Evolutionary conservation across 129 eudicot species (phyloP).

Genomic region (Chrysanthemum makinoi): DNA sequence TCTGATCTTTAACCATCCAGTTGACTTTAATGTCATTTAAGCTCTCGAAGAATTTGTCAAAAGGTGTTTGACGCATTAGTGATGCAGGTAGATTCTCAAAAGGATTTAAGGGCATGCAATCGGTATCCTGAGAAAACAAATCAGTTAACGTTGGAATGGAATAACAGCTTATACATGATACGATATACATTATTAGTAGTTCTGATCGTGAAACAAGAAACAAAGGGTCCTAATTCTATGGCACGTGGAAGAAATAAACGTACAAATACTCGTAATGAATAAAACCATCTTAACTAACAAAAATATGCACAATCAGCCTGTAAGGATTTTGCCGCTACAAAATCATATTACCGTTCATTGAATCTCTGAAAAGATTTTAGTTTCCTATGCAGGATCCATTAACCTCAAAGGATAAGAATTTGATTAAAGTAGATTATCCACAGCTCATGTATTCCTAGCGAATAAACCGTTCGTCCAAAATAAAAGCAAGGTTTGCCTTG

Average conservation of each 20-base stretch:
- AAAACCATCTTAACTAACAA: background rate
- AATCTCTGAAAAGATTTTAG: background rate
- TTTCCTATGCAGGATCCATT: conserved; percentile 4
- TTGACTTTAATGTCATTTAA: conserved; percentile 52
- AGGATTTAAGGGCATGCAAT: conserved; percentile 93
- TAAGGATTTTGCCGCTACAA: background rate
- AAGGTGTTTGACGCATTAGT: conserved; percentile 42
- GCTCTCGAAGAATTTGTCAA: conserved; percentile 57
- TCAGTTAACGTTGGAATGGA: background rate
- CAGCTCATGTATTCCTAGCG: conserved; percentile 1
- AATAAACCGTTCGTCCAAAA: background rate
- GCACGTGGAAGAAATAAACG: no score
- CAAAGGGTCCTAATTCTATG: background rate
- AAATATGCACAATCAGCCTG: conserved; percentile 5
- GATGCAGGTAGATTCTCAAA: conserved; percentile 79
- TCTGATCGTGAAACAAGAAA: background rate
- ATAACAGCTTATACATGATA: background rate
- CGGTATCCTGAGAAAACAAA: conserved; percentile 63
- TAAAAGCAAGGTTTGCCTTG: background rate
- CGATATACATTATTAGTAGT: background rate
- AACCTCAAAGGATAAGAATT: background rate
- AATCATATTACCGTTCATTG: background rate
- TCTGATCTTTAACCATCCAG: conserved; percentile 42
- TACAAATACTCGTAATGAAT: no score
- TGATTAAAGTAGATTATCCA: no score